These are phyloP conservation scores for Yamadazyma sp. DNA, from an alignment of 805 yeast species.

Conservation along the genomic window DNA sequence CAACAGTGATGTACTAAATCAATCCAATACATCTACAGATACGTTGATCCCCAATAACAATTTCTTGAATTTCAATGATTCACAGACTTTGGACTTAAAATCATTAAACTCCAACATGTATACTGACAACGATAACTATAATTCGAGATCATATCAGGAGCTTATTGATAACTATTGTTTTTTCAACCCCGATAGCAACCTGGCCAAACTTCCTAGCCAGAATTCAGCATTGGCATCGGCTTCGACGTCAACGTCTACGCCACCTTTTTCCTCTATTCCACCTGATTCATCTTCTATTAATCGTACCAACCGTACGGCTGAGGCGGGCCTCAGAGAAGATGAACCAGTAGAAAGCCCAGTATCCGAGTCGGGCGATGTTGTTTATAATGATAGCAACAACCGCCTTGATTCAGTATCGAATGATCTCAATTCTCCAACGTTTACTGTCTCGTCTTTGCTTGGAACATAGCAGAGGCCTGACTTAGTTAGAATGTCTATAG, in stretches of 20 bases:
- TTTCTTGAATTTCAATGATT: slow-evolving; percentile 5
- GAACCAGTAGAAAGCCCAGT: slow-evolving; percentile 15
- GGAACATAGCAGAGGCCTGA: slow-evolving; percentile 14
- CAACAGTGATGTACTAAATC: neutral
- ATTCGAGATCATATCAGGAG: slow-evolving; percentile 54
- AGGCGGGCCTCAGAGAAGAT: slow-evolving; percentile 4
- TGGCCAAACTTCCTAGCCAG: neutral
- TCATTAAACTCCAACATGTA: slow-evolving; percentile 8
- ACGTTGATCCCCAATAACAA: slow-evolving; percentile 11
- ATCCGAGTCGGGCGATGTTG: slow-evolving; percentile 7
- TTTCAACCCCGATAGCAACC: slow-evolving; percentile 25
- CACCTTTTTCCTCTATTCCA: neutral
- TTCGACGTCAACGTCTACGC: neutral
- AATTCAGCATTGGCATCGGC: slow-evolving; percentile 4
- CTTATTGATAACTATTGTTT: slow-evolving; percentile 62
- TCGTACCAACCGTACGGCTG: neutral
- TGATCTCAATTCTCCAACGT: slow-evolving; percentile 12
- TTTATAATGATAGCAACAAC: slow-evolving; percentile 1
- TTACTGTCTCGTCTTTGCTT: slow-evolving; percentile 21
- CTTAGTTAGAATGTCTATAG: neutral
- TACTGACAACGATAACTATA: slow-evolving; percentile 8
- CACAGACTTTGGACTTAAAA: slow-evolving; percentile 10
- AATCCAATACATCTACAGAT: slow-evolving; percentile 10
- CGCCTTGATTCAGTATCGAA: slow-evolving; percentile 1
- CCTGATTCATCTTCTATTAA: neutral